Base-by-base conservation (phyloP, 2,329 filamentous ascomycete genomes). In the Celoporthe dispersa region DNA sequence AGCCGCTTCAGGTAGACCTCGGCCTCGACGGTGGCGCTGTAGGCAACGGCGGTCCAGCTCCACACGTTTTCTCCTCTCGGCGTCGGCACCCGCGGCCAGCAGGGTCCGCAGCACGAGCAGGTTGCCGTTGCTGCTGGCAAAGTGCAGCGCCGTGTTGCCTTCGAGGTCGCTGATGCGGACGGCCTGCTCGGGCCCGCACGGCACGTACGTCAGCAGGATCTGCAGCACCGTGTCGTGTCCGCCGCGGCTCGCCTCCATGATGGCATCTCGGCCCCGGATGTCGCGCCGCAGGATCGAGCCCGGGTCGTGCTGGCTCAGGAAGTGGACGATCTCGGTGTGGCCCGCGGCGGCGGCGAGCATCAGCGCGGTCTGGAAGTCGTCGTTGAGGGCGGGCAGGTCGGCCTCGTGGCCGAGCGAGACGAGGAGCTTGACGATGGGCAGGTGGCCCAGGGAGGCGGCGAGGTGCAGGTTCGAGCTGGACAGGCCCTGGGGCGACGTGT, bases 101-200 rank as follows among this genome's bases (percentile, higher is more conserved):
- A 97, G 83, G 48, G 94, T 91, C 59, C 94, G 85, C 68, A 97
- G 81, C 0, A 93, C 91, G 67, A 94, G 88, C 61, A 97, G 80
- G 74, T 95, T 92, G 1, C 94, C 94, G 75, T 92, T 92, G 61
- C 91, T 91, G 76, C 90, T 93, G 16, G 94, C 94, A 81, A 96
- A 94, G 80, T 97, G 94, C 59, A 97, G 83, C 0, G 93, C 92
- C 2, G 93, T 97, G 78, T 97, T 96, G n/a, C 94, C 94, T 70
- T 91, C 87, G 1, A 85, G 76, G 76, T 97, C 94, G 4, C 85
- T 83, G 39, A 85, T 82, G 61, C 84, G 83, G 8, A 92, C 85
- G 3, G 87, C 86, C 0, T 82, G 81, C 31, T 79, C 79, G 0
- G 86, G 82, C 19, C 87, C 87, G n/a, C 81, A 81, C 9, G 88